Evolutionary conservation across 2,329 filamentous ascomycete genomes (phyloP).

Genomic region (Teratosphaeria gauchensis): DNA sequence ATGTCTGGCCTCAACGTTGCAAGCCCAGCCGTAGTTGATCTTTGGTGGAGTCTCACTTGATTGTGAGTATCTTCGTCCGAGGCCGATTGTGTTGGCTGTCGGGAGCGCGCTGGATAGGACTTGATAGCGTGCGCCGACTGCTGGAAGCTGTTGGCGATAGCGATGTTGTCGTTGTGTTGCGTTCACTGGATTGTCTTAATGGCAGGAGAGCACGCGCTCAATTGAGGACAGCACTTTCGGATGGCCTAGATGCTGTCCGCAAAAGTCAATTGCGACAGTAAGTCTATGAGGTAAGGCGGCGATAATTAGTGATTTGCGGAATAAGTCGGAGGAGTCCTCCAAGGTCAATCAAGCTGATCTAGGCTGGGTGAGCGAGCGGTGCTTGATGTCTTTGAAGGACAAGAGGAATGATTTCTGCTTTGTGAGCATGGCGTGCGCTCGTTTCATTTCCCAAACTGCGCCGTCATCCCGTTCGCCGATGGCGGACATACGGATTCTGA

Average conservation of each 20-base stretch:
- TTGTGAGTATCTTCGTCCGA: neutral
- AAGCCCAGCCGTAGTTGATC: constrained; percentile 23
- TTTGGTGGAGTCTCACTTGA: neutral
- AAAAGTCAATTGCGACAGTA: neutral
- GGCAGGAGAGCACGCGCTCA: neutral
- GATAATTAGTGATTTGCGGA: neutral
- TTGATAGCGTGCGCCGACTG: neutral
- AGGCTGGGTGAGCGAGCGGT: neutral
- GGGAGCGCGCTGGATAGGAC: neutral
- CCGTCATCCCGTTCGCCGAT: neutral
- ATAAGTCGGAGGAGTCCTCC: neutral
- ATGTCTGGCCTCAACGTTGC: constrained; percentile 21
- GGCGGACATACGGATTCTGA: neutral
- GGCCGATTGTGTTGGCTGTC: neutral
- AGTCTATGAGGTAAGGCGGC: neutral
- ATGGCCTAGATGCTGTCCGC: neutral
- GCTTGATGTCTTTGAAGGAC: no score
- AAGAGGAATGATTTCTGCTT: neutral
- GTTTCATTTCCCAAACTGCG: neutral
- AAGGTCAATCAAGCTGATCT: neutral
- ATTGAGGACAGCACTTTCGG: neutral
- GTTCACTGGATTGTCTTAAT: neutral
- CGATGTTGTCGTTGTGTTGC: neutral
- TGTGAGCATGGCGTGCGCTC: neutral
- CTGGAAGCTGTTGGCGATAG: neutral